Percentiles rank a stretch among this genome's conserved stretches.
Evolutionary conservation across 164 flowering plant species (phyloP).

Genomic region (Piper betle): DNA sequence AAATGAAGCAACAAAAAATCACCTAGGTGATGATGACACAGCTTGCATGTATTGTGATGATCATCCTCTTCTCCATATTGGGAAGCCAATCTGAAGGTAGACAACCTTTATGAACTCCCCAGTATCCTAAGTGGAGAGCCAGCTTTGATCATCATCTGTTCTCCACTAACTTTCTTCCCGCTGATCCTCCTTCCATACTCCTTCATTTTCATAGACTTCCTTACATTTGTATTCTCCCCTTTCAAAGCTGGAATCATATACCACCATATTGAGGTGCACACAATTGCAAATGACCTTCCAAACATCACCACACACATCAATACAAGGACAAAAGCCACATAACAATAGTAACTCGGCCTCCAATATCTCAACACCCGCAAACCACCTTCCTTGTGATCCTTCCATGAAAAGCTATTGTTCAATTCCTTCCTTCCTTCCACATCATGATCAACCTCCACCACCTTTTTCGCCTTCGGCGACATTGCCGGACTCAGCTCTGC

Average conservation of each 20-base stretch:
- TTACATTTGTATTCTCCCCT: not conserved
- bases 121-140: not conserved
- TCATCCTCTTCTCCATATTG: not conserved
- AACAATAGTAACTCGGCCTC: conserved; percentile 1
- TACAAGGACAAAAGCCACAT: conserved; percentile 1
- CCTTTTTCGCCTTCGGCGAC: not conserved
- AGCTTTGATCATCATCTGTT: not conserved
- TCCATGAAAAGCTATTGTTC: conserved; percentile 6
- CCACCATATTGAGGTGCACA: conserved; percentile 12
- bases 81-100: not conserved
- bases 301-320: conserved; percentile 11
- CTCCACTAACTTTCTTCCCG: conserved; percentile 1
- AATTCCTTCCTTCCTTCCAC: too few relatives aligned
- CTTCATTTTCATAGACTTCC: conserved; percentile 10
- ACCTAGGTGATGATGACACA: not conserved
- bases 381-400: not conserved
- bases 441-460: too few relatives aligned
- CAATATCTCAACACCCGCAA: not conserved
- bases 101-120: not conserved
- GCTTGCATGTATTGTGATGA: too few relatives aligned
- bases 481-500: not conserved
- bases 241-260: conserved; percentile 6
- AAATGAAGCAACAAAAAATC: not conserved
- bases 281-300: conserved; percentile 14
- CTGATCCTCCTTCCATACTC: conserved; percentile 7